Evolutionary conservation across 306 rosid genomes (phyloP).

Genomic region (Vigna radiata): DNA sequence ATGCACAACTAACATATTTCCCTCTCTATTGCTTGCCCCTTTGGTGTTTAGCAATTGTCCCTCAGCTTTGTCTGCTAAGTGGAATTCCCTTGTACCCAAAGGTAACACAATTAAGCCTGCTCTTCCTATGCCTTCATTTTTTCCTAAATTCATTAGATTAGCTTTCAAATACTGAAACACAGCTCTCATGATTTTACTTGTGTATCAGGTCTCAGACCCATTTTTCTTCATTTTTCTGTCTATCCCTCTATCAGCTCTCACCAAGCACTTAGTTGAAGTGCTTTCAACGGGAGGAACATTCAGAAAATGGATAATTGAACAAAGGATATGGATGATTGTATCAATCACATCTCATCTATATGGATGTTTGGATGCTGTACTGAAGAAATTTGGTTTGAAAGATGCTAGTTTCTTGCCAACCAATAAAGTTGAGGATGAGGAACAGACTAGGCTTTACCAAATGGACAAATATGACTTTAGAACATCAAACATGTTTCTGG

Average conservation of each 20-base stretch:
- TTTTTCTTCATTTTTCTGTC: slow-evolving; percentile 49
- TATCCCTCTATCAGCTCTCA: slow-evolving; percentile 50
- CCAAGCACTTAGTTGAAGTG: slow-evolving; percentile 55
- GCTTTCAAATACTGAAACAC: slow-evolving; percentile 16
- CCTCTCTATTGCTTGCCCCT: slow-evolving; percentile 54
- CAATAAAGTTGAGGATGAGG: slow-evolving; percentile 63
- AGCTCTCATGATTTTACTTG: background rate
- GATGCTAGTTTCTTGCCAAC: slow-evolving; percentile 62
- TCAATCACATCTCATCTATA: slow-evolving; percentile 52
- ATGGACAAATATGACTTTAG: slow-evolving; percentile 64
- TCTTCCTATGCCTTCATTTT: background rate
- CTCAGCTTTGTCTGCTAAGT: slow-evolving; percentile 62
- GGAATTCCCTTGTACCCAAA: slow-evolving; percentile 61
- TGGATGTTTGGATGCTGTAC: slow-evolving; percentile 59
- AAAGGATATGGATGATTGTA: slow-evolving; percentile 70
- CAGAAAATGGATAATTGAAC: slow-evolving; percentile 55
- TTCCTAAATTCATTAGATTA: slow-evolving; percentile 14
- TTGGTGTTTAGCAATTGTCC: slow-evolving; percentile 67
- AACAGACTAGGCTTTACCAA: slow-evolving; percentile 51
- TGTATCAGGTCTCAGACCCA: slow-evolving; percentile 60
- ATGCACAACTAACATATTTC: slow-evolving; percentile 46
- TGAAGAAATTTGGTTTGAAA: slow-evolving; percentile 58
- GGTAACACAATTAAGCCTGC: slow-evolving; percentile 48
- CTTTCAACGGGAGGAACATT: slow-evolving; percentile 57
- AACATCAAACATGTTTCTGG: slow-evolving; percentile 58